Percentiles rank a stretch among this genome's conserved stretches.
These are phyloP conservation scores for Lyophyllum semitale DNA, from an alignment of 768 basidiomycete species.

Conservation along the genomic window DNA sequence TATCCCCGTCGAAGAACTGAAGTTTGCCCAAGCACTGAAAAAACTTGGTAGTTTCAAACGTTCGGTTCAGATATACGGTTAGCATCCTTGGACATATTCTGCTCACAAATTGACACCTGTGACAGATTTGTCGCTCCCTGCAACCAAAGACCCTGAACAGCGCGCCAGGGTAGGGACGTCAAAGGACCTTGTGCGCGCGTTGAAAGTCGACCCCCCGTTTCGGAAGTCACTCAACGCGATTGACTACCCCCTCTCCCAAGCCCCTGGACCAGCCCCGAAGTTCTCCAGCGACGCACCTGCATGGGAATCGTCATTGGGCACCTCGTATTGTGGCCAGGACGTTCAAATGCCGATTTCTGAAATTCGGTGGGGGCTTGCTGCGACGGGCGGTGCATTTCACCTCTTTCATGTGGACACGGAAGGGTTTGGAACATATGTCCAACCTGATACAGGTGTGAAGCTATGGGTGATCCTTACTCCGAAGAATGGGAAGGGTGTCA, in stretches of 20 bases:
- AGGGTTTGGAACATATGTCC: not conserved
- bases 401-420: not conserved
- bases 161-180: not conserved
- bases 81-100: not conserved
- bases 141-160: not conserved
- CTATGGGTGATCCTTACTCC: slow-evolving; percentile 4
- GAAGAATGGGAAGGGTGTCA: not conserved
- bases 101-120: not conserved
- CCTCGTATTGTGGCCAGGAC: not conserved
- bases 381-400: not conserved
- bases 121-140: not conserved
- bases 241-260: not conserved
- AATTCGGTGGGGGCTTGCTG: not conserved
- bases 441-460: not conserved
- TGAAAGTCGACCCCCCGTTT: not conserved
- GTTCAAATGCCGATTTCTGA: not conserved
- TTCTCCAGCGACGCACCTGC: not conserved
- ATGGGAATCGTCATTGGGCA: not conserved
- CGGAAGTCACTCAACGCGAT: not conserved
- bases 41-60: not conserved
- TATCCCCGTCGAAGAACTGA: too few relatives aligned
- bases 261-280: not conserved
- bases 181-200: not conserved
- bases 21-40: too few relatives aligned
- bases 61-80: not conserved